Percentiles rank a stretch among this genome's conserved stretches.
These are phyloP conservation scores for Danielia oregonensis DNA, from an alignment of 805 yeast species.

Conservation along the genomic window DNA sequence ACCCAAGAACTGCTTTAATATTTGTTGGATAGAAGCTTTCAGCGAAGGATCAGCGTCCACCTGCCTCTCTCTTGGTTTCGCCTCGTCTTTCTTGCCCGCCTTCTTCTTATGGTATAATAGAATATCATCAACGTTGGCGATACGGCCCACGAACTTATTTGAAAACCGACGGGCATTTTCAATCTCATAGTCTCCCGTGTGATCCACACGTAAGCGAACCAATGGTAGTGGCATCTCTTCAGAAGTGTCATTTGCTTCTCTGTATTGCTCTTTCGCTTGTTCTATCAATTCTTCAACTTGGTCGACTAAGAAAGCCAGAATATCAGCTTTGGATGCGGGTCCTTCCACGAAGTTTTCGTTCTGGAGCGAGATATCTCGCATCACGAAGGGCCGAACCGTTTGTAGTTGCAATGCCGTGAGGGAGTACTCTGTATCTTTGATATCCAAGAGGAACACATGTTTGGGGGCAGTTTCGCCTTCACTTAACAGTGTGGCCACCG, in stretches of 20 bases:
- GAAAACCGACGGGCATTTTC: slow-evolving; percentile 89
- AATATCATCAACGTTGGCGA: slow-evolving; percentile 89
- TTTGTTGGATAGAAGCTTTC: slow-evolving; percentile 40
- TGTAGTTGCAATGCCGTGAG: slow-evolving; percentile 60
- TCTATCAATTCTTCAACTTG: slow-evolving; percentile 67
- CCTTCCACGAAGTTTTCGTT: slow-evolving; percentile 57
- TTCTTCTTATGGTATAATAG: slow-evolving; percentile 61
- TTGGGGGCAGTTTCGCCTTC: slow-evolving; percentile 81
- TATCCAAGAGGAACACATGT: slow-evolving; percentile 65
- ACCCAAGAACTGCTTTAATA: slow-evolving; percentile 60
- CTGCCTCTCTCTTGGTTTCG: slow-evolving; percentile 7
- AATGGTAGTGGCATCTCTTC: slow-evolving; percentile 51
- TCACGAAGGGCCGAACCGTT: slow-evolving; percentile 78
- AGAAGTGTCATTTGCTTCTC: background rate
- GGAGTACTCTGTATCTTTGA: slow-evolving; percentile 54
- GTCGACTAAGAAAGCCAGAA: slow-evolving; percentile 53
- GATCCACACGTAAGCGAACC: slow-evolving; percentile 79
- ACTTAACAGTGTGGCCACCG: slow-evolving; percentile 85
- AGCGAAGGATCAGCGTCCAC: slow-evolving; percentile 2
- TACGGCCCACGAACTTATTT: slow-evolving; percentile 82
- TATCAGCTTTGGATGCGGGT: slow-evolving; percentile 54
- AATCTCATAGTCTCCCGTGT: slow-evolving; percentile 85
- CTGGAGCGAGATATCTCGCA: slow-evolving; percentile 59
- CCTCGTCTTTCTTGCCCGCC: slow-evolving; percentile 17
- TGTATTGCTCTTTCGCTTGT: slow-evolving; percentile 53